Base-by-base conservation (phyloP, 371 early-diverging fungal species). In the Fennellomyces sp. region DNA sequence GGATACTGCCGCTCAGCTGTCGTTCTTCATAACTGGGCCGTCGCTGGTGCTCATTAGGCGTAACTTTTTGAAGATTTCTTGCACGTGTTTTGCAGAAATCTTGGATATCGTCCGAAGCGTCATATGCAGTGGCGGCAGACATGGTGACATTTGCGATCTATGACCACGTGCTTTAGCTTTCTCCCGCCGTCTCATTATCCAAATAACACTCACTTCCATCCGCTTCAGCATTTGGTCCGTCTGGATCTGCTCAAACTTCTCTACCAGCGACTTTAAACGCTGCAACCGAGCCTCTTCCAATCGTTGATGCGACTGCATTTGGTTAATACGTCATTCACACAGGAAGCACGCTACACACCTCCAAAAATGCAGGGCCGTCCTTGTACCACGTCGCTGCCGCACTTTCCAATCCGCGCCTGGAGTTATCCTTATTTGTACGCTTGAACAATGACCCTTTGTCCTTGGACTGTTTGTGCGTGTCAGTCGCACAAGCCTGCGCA, bases 341-440 rank as follows among this genome's bases (percentile, higher is more conserved):
- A 31, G 1, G 15, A 49, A 4, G 10, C 41, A 4, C 5, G n/a
- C 5, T 1, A 41, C 41, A 41, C 73, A 76, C 80, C 69, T 74
- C 64, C n/a, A 80, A 58, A 29, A 68, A 38, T 15, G 60, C 54
- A 35, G 76, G 75, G 11, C 75, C 81, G 28, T 76, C 72, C 30
- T 66, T 51, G 12, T 58, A 49, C 81, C 81, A 80, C 42, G 17
- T 56, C 7, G 60, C 19, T 21, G 56, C 30, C 5, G 54, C 51
- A 26, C 42, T 50, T 35, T 70, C 66, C 27, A 48, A 15, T 5
- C 36, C 26, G 11, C 54, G 41, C 57, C 66, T 70, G 7, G 66
- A 39, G 29, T 21, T 26, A 38, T 59, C 60, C 42, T 58, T 54
- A 23, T 56, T 64, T 55, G 48, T 39, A 8, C 56, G 38, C 33